Evolutionary conservation across 2,329 filamentous ascomycete genomes (phyloP).

Genomic region (Penicillium expansum): DNA sequence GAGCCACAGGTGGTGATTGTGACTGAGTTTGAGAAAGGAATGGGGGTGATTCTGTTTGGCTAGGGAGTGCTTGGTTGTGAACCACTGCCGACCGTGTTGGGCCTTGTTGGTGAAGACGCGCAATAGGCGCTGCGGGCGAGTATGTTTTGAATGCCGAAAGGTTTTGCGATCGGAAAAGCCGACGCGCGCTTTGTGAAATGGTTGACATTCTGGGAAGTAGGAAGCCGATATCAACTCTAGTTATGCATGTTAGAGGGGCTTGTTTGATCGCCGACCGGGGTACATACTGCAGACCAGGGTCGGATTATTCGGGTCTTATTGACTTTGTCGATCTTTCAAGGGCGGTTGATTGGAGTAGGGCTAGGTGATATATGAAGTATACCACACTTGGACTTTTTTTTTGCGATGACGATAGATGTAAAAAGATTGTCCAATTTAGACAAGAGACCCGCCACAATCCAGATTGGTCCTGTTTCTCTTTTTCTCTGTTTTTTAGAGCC

Average conservation of each 20-base stretch:
- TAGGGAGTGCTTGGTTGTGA: conserved; percentile 24
- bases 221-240: neutral
- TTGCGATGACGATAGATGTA: neutral
- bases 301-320: neutral
- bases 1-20: neutral
- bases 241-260: neutral
- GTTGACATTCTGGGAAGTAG: conserved; percentile 9
- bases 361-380: neutral
- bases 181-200: conserved; percentile 9
- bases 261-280: neutral
- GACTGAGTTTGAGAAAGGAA: conserved; percentile 9
- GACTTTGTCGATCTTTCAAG: neutral
- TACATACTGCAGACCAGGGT: neutral
- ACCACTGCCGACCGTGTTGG: conserved; percentile 24
- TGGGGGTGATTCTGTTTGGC: conserved; percentile 8
- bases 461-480: neutral
- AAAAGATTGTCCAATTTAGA: neutral
- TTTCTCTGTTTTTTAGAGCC: neutral
- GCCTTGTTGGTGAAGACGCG: conserved; percentile 23
- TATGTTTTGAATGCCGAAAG: neutral
- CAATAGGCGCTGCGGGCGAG: conserved; percentile 3
- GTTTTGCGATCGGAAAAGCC: conserved; percentile 14
- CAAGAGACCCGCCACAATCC: neutral
- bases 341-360: neutral
- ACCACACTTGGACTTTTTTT: neutral